A percentile compares a stretch with the other conserved stretches of the same genome.
phyloP scores from a whole-genome alignment of 768 basidiomycete species.

The Calocybe cyanea region DNA sequence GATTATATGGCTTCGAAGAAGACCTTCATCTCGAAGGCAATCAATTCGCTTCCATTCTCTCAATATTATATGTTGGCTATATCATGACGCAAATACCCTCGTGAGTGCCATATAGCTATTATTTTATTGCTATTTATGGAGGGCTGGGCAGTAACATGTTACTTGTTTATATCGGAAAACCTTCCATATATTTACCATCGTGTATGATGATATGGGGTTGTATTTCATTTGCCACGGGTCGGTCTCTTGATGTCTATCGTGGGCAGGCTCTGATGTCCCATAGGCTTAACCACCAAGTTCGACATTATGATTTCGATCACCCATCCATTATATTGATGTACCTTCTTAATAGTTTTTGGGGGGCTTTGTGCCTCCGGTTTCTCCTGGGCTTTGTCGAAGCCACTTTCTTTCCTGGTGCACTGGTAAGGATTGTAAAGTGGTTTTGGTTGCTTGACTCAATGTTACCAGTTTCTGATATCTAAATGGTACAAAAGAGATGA shows the following conservation, averaged over 20 bases:
- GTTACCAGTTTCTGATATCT: slow-evolving; percentile 50
- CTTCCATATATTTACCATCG: slow-evolving; percentile 61
- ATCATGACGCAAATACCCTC: slow-evolving; percentile 80
- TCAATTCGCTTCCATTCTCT: slow-evolving; percentile 65
- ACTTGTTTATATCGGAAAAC: slow-evolving; percentile 62
- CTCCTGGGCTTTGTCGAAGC: slow-evolving; percentile 71
- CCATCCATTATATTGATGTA: too few species aligned
- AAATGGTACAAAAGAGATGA: slow-evolving; percentile 81
- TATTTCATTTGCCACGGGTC: slow-evolving; percentile 52
- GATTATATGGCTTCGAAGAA: slow-evolving; percentile 66
- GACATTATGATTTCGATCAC: neutral
- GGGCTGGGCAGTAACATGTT: slow-evolving; percentile 61
- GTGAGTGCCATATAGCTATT: slow-evolving; percentile 33
- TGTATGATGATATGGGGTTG: slow-evolving; percentile 76
- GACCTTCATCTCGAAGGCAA: slow-evolving; percentile 60
- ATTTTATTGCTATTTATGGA: neutral
- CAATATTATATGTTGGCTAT: slow-evolving; percentile 70
- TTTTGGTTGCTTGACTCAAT: neutral
- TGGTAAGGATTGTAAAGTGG: slow-evolving; percentile 26
- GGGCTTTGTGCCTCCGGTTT: slow-evolving; percentile 71
- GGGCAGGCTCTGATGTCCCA: slow-evolving; percentile 3
- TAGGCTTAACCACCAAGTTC: slow-evolving; percentile 39
- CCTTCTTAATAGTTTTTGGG: slow-evolving; percentile 46
- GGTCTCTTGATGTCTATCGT: slow-evolving; percentile 7
- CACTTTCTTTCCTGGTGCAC: slow-evolving; percentile 67